These are phyloP conservation scores for Diutina siamensis DNA, from an alignment of 1,139 yeast species.

Conservation along the genomic window DNA sequence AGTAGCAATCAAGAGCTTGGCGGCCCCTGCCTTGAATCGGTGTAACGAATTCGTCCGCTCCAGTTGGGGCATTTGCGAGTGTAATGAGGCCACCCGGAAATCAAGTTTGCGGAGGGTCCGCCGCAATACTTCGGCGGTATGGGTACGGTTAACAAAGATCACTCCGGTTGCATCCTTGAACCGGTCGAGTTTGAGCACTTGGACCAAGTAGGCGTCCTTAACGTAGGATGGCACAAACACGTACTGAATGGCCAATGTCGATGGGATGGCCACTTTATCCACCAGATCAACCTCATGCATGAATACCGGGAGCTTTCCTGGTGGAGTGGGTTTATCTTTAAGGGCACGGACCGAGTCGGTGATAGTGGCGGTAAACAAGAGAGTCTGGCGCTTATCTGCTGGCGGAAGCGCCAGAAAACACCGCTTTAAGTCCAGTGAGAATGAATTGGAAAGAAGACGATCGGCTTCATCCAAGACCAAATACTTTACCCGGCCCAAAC, in stretches of 20 bases:
- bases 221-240: slow-evolving; percentile 69
- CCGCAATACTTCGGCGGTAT: slow-evolving; percentile 77
- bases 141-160: slow-evolving; percentile 83
- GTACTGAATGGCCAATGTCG: slow-evolving; percentile 48
- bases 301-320: slow-evolving; percentile 57
- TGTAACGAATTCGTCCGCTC: slow-evolving; percentile 88
- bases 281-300: slow-evolving; percentile 72
- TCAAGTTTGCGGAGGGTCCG: slow-evolving; percentile 65
- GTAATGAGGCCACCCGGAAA: slow-evolving; percentile 76
- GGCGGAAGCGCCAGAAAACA: slow-evolving; percentile 67
- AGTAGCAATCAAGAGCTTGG: slow-evolving; percentile 83
- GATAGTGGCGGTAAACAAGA: slow-evolving; percentile 90
- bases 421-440: slow-evolving; percentile 63
- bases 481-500: slow-evolving; percentile 64
- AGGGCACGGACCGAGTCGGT: slow-evolving; percentile 84
- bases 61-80: slow-evolving; percentile 88
- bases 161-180: slow-evolving; percentile 62
- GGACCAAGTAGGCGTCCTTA: slow-evolving; percentile 77
- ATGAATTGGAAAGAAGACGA: slow-evolving; percentile 71
- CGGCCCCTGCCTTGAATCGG: slow-evolving; percentile 89
- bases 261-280: slow-evolving; percentile 69
- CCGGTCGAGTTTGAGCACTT: slow-evolving; percentile 49
- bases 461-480: slow-evolving; percentile 96
- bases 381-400: slow-evolving; percentile 66
- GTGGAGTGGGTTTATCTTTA: slow-evolving; percentile 52